These are phyloP conservation scores for Pleurotus eryngii DNA, from an alignment of 768 basidiomycete genomes.

Conservation along the genomic window DNA sequence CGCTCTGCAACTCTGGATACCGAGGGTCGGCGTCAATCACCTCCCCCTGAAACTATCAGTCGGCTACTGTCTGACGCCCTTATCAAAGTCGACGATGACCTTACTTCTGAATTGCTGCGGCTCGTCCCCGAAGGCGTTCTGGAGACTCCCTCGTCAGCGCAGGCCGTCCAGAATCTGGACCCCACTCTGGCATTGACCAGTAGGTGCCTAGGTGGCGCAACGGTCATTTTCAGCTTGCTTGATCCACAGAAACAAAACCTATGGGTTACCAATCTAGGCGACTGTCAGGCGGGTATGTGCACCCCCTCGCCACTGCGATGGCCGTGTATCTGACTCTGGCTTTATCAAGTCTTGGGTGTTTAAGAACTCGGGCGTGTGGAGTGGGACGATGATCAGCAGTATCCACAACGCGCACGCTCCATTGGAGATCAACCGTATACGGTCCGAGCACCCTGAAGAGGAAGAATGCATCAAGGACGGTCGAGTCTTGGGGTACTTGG, in stretches of 20 bases:
- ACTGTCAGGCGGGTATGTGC: conserved; percentile 12
- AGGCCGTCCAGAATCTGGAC: neutral
- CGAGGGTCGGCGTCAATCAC: conserved; percentile 20
- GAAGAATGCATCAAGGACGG: conserved; percentile 37
- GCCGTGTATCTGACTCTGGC: neutral
- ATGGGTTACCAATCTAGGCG: conserved; percentile 60
- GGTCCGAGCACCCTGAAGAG: conserved; percentile 48
- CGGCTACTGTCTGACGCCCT: conserved; percentile 35
- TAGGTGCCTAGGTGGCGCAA: conserved; percentile 50
- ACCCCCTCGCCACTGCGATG: neutral
- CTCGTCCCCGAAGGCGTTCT: conserved; percentile 35
- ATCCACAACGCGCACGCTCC: conserved; percentile 40
- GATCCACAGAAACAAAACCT: conserved; percentile 47
- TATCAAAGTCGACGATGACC: conserved; percentile 35
- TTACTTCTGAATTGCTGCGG: conserved; percentile 40
- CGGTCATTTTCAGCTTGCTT: conserved; percentile 48
- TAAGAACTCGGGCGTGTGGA: conserved; percentile 37
- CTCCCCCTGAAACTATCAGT: conserved; percentile 32
- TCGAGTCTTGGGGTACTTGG: conserved; percentile 53
- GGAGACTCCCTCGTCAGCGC: conserved; percentile 1
- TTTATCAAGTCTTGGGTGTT: conserved; percentile 29
- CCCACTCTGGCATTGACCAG: conserved; percentile 9
- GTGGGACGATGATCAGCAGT: conserved; percentile 35
- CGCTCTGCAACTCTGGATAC: conserved; percentile 9
- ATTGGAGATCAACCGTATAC: conserved; percentile 42